Base-by-base conservation (phyloP, 352 stramenopile genomes). In the Phytophthora foliorum region DNA sequence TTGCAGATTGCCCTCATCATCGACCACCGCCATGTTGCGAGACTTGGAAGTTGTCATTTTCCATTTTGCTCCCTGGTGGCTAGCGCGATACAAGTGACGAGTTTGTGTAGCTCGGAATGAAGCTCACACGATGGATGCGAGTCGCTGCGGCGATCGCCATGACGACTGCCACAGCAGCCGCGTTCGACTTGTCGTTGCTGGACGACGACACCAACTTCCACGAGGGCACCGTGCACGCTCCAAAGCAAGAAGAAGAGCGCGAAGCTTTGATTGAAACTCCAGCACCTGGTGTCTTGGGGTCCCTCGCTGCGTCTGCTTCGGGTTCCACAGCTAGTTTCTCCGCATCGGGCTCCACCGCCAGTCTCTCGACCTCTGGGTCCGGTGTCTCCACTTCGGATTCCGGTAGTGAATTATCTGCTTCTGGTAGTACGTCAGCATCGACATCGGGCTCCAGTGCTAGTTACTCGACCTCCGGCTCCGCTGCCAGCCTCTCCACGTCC, bases 101-200 rank as follows among this genome's bases (percentile, higher is more conserved):
- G 34, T 25, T 38, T 16, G 44, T 29, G 19, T 25, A 25, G 24
- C 16, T 36, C 24, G 3, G 3, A 52, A 72, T 72, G 64, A 72
- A 67, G 36, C 21, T 67, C 6, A 58, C 41, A 13, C 39, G 39
- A 48, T 72, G 56, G 64, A 57, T 67, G 19, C 64, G 32, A 11
- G 5, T 51, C 27, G 50, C 50, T 54, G 57, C 39, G 57, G 50
- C 50, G 24, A 62, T 72, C 19, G 50, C 42, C 34, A 58, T 63
- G 57, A 25, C 57, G 6, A 67, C 48, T 11, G 34, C 42, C 1
- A 63, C 64, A 11, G 42, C 51, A 34, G 4, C 51, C 5, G 50
- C 56, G 21, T 63, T 67, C 34, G 64, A 72, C 50, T 49, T 72
- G 24, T 72, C 64, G 2, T 24, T 72, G 19, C 25, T 72, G 27